Evolutionary conservation across 2,329 filamentous ascomycete genomes (phyloP).

Genomic region (Pseudopyricularia javanii): DNA sequence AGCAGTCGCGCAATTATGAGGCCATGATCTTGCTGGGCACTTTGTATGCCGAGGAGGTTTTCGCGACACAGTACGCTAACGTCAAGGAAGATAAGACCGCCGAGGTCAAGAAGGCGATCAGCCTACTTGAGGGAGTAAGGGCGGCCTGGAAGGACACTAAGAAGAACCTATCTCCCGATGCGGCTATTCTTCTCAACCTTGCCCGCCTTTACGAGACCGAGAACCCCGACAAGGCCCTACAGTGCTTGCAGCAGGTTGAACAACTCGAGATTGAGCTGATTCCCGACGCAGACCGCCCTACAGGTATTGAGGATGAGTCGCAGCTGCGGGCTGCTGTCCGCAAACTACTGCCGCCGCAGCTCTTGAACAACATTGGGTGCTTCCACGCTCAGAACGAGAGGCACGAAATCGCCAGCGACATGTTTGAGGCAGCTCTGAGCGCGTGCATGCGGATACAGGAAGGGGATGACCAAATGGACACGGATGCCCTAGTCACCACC

Average conservation of each 20-base stretch:
- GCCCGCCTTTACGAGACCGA: constrained; percentile 82
- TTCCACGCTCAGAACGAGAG: constrained; percentile 87
- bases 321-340: constrained; percentile 51
- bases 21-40: constrained; percentile 88
- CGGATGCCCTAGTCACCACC: constrained; percentile 83
- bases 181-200: constrained; percentile 81
- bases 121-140: constrained; percentile 72
- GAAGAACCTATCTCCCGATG: constrained; percentile 68
- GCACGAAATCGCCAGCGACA: constrained; percentile 63
- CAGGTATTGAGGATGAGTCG: constrained; percentile 46
- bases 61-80: constrained; percentile 58
- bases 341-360: constrained; percentile 72
- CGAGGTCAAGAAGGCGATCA: constrained; percentile 77
- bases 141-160: constrained; percentile 87
- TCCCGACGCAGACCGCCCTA: constrained; percentile 53
- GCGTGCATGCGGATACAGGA: constrained; percentile 75
- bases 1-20: constrained; percentile 71
- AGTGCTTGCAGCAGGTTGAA: constrained; percentile 86
- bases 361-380: constrained; percentile 95
- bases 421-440: constrained; percentile 85
- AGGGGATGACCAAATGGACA: constrained; percentile 61
- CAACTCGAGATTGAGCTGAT: constrained; percentile 76
- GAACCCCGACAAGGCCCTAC: constrained; percentile 77
- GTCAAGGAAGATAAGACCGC: constrained; percentile 76
- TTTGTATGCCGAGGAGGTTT: constrained; percentile 88